Percentiles rank a stretch among this genome's conserved stretches.
These are phyloP conservation scores for Albophoma yamanashiensis DNA, from an alignment of 2,329 filamentous ascomycete species.

Conservation along the genomic window DNA sequence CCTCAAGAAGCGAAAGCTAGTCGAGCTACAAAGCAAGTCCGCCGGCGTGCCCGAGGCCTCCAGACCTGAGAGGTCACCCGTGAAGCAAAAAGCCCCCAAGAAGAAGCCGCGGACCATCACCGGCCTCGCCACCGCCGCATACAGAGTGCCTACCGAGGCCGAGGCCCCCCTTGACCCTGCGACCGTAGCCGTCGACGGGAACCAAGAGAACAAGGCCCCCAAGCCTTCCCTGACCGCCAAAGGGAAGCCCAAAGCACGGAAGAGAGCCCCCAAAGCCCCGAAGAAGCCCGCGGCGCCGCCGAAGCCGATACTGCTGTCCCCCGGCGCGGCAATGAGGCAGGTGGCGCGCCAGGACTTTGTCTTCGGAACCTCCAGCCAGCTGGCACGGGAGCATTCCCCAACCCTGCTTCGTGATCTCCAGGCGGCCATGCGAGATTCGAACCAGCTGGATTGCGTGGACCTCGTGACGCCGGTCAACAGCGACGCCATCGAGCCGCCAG, in stretches of 20 bases:
- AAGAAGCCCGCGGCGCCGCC: constrained; percentile 29
- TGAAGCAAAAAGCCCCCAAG: constrained; percentile 43
- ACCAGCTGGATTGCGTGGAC: constrained; percentile 26
- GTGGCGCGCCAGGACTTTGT: constrained; percentile 64
- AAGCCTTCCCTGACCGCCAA: constrained; percentile 13
- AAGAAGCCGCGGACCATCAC: constrained; percentile 73
- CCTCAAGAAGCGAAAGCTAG: constrained; percentile 44
- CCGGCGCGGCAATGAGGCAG: constrained; percentile 54
- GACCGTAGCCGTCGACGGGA: not conserved
- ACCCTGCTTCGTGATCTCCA: constrained; percentile 53
- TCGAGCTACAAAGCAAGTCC: constrained; percentile 32
- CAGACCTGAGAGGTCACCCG: constrained; percentile 17
- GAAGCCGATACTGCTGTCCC: constrained; percentile 53
- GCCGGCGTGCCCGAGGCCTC: constrained; percentile 9
- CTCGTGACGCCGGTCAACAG: constrained; percentile 29
- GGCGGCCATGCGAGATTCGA: constrained; percentile 49
- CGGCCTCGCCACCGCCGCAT: constrained; percentile 63
- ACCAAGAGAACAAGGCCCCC: not conserved
- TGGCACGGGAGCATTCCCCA: constrained; percentile 63
- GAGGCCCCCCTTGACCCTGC: constrained; percentile 10
- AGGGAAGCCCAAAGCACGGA: constrained; percentile 22
- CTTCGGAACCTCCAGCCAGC: constrained; percentile 79
- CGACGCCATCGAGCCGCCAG: constrained; percentile 21
- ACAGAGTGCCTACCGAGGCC: constrained; percentile 27
- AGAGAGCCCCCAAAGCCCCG: constrained; percentile 16